Conservation (phyloP, 2,329 filamentous ascomycete genomes). For the Alternaria consortialis region DNA sequence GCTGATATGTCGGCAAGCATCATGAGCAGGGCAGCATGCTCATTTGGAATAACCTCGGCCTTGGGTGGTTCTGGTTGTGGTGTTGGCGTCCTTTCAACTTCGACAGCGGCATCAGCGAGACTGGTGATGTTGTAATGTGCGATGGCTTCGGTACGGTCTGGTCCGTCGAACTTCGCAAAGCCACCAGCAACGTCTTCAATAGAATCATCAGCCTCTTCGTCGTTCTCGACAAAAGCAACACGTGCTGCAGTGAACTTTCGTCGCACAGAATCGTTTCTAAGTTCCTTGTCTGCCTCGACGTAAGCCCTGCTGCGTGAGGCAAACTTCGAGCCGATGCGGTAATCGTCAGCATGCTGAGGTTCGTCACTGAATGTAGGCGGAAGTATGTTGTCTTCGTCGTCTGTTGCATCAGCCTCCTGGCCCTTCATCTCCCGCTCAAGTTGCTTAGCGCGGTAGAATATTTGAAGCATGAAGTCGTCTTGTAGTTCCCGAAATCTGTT, state of each 20-base stretch:
- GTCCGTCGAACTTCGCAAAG: constrained; percentile 55
- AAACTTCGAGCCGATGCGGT: constrained; percentile 45
- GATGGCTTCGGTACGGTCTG: constrained; percentile 52
- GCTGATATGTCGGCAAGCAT: constrained; percentile 49
- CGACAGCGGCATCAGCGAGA: constrained; percentile 45
- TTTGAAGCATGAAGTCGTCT: constrained; percentile 48
- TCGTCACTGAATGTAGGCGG: constrained; percentile 44
- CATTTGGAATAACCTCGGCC: constrained; percentile 49
- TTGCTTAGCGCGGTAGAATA: constrained; percentile 50
- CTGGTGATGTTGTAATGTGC: constrained; percentile 49
- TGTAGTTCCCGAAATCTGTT: constrained; percentile 46
- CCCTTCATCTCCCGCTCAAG: constrained; percentile 48
- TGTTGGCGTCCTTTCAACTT: constrained; percentile 46
- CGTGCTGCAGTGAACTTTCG: constrained; percentile 34
- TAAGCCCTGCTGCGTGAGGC: constrained; percentile 54
- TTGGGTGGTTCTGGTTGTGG: constrained; percentile 25
- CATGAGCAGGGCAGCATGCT: constrained; percentile 53
- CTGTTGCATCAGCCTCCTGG: constrained; percentile 50
- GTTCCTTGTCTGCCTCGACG: constrained; percentile 50
- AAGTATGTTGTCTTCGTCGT: constrained; percentile 53
- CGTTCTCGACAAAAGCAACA: constrained; percentile 33
- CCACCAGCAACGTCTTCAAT: constrained; percentile 38
- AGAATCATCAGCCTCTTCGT: constrained; percentile 47
- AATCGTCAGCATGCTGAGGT: constrained; percentile 31
- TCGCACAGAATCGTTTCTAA: constrained; percentile 41